Evolutionary conservation across 495 filamentous ascomycete species (phyloP), one percentile per base, ranked within the genome.

Genomic region (Halenospora varia): DNA sequence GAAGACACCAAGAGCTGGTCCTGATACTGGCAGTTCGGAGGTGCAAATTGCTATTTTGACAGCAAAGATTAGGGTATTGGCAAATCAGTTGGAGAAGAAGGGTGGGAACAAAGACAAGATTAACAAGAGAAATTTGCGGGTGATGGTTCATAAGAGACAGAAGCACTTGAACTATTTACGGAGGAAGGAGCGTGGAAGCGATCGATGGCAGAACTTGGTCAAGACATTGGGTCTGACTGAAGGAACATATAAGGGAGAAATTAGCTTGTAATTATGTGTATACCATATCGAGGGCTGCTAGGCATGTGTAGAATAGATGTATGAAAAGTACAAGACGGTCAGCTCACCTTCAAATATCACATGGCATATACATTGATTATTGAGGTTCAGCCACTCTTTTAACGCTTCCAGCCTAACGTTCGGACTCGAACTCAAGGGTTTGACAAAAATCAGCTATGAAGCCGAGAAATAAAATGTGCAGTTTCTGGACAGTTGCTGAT

Each of bases 41-140:
- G 94, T 99, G 46, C 94, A 99, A 77, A 90, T 92, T 61, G 92
- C 91, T n/a, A 94, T 99, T 62, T 72, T 99, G 68, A 99, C 94
- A 9, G 81, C 89, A 48, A 97, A 97, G 77, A 99, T 99, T 65
- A 73, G 89, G 52, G 87, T 88, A 44, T 70, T 97, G 49, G 83
- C 87, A 26, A 75, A 84, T 58, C 77, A 80, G 51, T 66, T 89
- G 52, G 77, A 81, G 66, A 75, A 67, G 26, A 70, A 72, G 46
- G 76, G 77, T 26, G 78, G 75, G 10, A 66, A 79, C 57, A 84
- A 77, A 56, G 94, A 99, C 68, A 97, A 94, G 76, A 82, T 90
- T 63, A 97, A 96, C 73, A 96, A 94, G 79, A 81, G 92, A 61
- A 96, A 94, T 76, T 64, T 99, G 66, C 76, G 88, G 53, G 53